Evolutionary conservation across 1,284 basidiomycete species (phyloP).

Genomic region (Schizophyllum amplum): DNA sequence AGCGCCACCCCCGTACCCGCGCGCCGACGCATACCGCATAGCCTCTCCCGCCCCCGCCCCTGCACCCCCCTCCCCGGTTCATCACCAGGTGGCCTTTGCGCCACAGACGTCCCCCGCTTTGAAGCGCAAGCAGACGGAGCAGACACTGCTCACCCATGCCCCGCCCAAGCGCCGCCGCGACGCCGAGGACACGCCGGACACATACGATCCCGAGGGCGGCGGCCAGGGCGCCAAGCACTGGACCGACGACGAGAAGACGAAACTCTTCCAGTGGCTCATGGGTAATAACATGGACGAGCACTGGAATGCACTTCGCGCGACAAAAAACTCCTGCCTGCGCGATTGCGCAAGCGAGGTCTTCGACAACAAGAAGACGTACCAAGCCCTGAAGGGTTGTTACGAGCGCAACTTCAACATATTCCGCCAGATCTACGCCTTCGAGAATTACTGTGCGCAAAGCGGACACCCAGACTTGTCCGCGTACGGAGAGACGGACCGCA

Average conservation of each 20-base stretch:
- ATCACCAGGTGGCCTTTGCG: slow-evolving; percentile 12
- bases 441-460: slow-evolving; percentile 40
- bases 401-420: slow-evolving; percentile 74
- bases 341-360: slow-evolving; percentile 69
- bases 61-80: slow-evolving; percentile 24
- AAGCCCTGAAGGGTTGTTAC: slow-evolving; percentile 72
- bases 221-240: slow-evolving; percentile 66
- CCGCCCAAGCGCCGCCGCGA: slow-evolving; percentile 43
- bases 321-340: slow-evolving; percentile 70
- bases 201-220: slow-evolving; percentile 39
- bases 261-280: slow-evolving; percentile 68
- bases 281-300: slow-evolving; percentile 59
- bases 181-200: slow-evolving; percentile 30
- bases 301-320: slow-evolving; percentile 63
- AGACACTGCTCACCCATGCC: slow-evolving; percentile 18
- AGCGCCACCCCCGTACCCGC: slow-evolving; percentile 26
- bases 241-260: slow-evolving; percentile 71
- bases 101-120: slow-evolving; percentile 27
- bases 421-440: slow-evolving; percentile 68
- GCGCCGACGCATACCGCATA: slow-evolving; percentile 28
- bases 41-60: slow-evolving; percentile 19
- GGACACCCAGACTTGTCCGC: slow-evolving; percentile 29
- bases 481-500: slow-evolving; percentile 47
- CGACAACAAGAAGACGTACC: slow-evolving; percentile 65
- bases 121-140: slow-evolving; percentile 49